These are phyloP conservation scores for Kappamyces sp. DNA, from an alignment of 192 early-diverging fungal species.

Conservation along the genomic window DNA sequence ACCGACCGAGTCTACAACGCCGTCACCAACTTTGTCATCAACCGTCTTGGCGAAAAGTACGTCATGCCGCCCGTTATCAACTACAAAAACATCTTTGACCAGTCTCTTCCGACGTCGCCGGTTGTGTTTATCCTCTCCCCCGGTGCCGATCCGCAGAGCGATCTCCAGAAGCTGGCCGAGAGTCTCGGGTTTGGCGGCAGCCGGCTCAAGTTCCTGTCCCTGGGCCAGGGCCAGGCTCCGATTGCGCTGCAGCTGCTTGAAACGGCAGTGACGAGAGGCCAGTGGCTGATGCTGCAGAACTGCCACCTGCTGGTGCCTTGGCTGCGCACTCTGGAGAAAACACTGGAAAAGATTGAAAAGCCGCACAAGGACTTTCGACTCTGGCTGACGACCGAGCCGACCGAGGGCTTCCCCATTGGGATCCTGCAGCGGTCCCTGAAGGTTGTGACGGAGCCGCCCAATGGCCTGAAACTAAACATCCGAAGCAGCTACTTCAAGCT, in stretches of 20 bases:
- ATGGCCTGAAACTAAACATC: constrained; percentile 54
- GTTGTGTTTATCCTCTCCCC: constrained; percentile 57
- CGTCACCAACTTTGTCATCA: constrained; percentile 57
- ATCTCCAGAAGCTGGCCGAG: constrained; percentile 56
- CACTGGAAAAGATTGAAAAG: constrained; percentile 59
- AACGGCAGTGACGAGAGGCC: constrained; percentile 52
- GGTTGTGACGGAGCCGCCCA: constrained; percentile 60
- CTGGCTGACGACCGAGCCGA: constrained; percentile 59
- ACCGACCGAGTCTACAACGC: constrained; percentile 56
- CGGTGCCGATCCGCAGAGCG: constrained; percentile 59
- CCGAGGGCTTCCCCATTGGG: constrained; percentile 50
- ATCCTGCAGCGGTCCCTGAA: constrained; percentile 57
- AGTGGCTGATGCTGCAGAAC: constrained; percentile 62
- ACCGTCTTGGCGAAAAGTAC: constrained; percentile 58
- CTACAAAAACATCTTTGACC: constrained; percentile 59
- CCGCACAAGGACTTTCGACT: constrained; percentile 55
- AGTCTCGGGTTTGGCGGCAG: constrained; percentile 52
- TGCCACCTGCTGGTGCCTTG: constrained; percentile 54
- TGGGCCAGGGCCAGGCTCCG: constrained; percentile 59
- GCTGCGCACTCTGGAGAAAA: constrained; percentile 50
- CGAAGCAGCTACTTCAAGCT: constrained; percentile 53
- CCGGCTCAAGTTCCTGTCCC: constrained; percentile 53
- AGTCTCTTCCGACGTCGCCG: constrained; percentile 51
- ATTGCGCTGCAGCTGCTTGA: constrained; percentile 58
- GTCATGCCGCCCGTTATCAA: constrained; percentile 64